Evolutionary conservation across 1,284 basidiomycete species (phyloP), one percentile per base, ranked within the genome.

Genomic region (Ceratobasidium sp.): DNA sequence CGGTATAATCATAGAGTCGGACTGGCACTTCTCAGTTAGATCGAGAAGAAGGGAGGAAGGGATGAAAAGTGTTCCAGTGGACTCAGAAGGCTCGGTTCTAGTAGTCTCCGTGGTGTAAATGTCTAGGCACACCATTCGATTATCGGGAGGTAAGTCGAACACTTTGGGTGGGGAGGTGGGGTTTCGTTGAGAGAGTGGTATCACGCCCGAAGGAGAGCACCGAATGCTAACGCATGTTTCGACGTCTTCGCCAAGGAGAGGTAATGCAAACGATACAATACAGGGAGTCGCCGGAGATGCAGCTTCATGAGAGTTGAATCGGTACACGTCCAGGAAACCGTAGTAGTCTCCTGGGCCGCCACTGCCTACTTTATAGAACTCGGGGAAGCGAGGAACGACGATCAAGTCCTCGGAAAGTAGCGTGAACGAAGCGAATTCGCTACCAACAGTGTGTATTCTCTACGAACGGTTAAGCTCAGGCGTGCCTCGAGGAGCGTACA

Each of bases 401-500:
- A 72, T 50, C 44, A 62, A n/a, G 9, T 24, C 27, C 17, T 72
- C 69, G 19, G 69, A 60, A 31, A 72, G 15, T 17, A 72, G 62
- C 5, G 69, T n/a, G 62, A 71, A 71, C 19, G 66, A 22, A 8
- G 24, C 33, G 50, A 44, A 31, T 15, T 45, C 53, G 19, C 27
- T 44, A 6, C 27, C 22, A 6, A 31, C 7, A 22, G 47, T 14
- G 17, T 59, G 24, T 15, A 59, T 29, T 33, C 59, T 33, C 67
- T 72, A 50, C 31, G 29, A 31, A 71, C 24, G 31, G n/a, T 19
- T 8, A n/a, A 51, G 31, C n/a, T n/a, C 22, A 7, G 24, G 15
- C n/a, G n/a, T n/a, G n/a, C 48, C 8, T n/a, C 24, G n/a, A 19
- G 27, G n/a, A n/a, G 15, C 11, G 19, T 2, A 45, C n/a, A 44